Evolutionary conservation across 169 alveolate genomes (phyloP), one percentile per base, ranked within the genome.

Genomic region (Plasmodium berghei): DNA sequence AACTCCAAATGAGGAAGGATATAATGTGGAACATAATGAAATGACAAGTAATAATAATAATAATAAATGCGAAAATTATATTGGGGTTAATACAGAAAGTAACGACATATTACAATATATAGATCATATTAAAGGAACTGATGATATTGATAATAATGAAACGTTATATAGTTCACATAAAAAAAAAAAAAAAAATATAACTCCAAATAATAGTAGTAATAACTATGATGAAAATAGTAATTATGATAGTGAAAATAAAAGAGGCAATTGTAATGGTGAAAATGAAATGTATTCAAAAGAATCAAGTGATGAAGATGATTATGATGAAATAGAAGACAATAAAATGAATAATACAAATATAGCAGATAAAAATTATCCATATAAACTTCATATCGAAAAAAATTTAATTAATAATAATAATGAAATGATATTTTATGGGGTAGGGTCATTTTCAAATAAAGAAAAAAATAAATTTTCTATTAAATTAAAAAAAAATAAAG

Each of bases 401-500:
- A 75, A 62, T 24, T 18, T 75, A 46, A 62, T 62, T 62, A 69
- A 66, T 40, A 75, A 24, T 40, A 75, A 75, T 45, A 75, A 48
- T 55, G 88, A 75, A 46, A 75, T 75, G 88, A 48, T 75, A 54
- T 75, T 75, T 34, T 75, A 75, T 55, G 88, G 64, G 46, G 45
- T 75, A 52, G 88, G 64, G 9, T 48, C 62, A 62, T 63, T 75
- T 42, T 75, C 88, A 12, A 75, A 73, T 9, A 75, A 75, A 66
- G 88, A 75, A 20, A 75, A 75, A 62, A 74, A 75, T 26, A 61
- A 75, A 6, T n/a, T 75, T 10, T 73, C 62, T 18, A 46, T 55
- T 24, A 75, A 75, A 46, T 61, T 49, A 18, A 74, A 74, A 61
- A 46, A 62, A 46, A 61, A 61, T 9, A 73, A 73, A 49, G 61